Base-by-base conservation (phyloP, 73 alveolate genomes). In the Symbiodinium pilosum region DNA sequence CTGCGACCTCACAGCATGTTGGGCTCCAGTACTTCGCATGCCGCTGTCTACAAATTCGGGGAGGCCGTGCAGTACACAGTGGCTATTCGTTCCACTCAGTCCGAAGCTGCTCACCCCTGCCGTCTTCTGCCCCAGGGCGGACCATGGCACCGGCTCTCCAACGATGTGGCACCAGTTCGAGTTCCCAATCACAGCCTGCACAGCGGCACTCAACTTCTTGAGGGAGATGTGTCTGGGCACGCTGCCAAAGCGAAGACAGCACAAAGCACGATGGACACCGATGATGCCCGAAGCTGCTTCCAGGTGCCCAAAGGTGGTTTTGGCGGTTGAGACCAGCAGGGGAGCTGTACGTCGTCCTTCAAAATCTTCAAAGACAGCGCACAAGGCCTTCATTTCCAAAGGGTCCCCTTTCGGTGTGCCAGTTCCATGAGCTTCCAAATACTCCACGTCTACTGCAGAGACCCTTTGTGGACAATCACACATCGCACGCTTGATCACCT, bases 331-430 rank as follows among this genome's bases (percentile, higher is more conserved):
- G 7, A 86, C 36, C 26, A 86, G 52, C 56, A 86, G 56, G 2
- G 93, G 93, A 43, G 11, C 26, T 4, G 85, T 12, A 3, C 44
- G 42, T 8, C 68, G 26, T 8, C 38, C 94, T n/a, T n/a, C n/a
- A n/a, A n/a, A n/a, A n/a, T n/a, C n/a, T n/a, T n/a, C n/a, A 87
- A 87, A 87, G 38, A 87, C 94, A 28, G 43, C 42, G 30, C 28
- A 9, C 41, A 87, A 1, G 54, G 85, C 94, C 4, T 32, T n/a
- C 43, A 87, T 24, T 59, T 87, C 94, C 54, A 87, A 4, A 2
- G 94, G 94, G 40, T 87, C 94, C 3, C 94, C 94, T 59, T 11
- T 21, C 28, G 84, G 85, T 38, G 94, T 87, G 38, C 94, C 94
- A 4, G 94, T 87, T 16, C 94, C 94, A 64, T 88, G 95, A 16